Conservation (phyloP, 2,329 filamentous ascomycete genomes). For the Cladophialophora psammophila region DNA sequence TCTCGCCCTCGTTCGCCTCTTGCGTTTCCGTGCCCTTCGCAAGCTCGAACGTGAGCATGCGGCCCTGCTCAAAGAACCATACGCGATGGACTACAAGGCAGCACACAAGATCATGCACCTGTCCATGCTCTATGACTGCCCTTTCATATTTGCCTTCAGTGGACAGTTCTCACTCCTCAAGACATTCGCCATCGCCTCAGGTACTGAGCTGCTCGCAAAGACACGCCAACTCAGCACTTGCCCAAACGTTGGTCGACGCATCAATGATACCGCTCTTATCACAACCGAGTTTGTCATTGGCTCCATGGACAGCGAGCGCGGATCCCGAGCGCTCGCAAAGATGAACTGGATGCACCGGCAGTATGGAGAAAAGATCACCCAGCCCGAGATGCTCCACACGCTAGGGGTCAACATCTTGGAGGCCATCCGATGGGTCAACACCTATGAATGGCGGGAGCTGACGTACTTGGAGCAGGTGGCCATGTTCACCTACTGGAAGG, state of each 20-base stretch:
- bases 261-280: conserved; percentile 58
- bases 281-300: conserved; percentile 57
- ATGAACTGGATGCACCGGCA: conserved; percentile 68
- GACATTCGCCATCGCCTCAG: conserved; percentile 64
- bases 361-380: conserved; percentile 66
- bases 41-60: conserved; percentile 52
- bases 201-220: conserved; percentile 56
- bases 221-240: conserved; percentile 58
- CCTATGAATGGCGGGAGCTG: conserved; percentile 73
- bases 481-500: conserved; percentile 72
- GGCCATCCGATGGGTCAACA: conserved; percentile 67
- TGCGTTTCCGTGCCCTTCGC: conserved; percentile 52
- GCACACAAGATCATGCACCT: conserved; percentile 56
- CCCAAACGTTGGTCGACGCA: conserved; percentile 58
- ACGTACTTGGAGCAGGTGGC: conserved; percentile 74
- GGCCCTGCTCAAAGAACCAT: conserved; percentile 57
- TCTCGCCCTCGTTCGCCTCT: conserved; percentile 44
- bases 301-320: conserved; percentile 53
- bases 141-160: conserved; percentile 58
- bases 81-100: conserved; percentile 62
- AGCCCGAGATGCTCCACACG: conserved; percentile 70
- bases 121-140: conserved; percentile 61
- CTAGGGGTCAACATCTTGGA: conserved; percentile 71
- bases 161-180: conserved; percentile 68
- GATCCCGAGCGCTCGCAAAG: conserved; percentile 62